Conservation (phyloP, 129 eudicot genomes). For the Tagetes patula region DNA sequence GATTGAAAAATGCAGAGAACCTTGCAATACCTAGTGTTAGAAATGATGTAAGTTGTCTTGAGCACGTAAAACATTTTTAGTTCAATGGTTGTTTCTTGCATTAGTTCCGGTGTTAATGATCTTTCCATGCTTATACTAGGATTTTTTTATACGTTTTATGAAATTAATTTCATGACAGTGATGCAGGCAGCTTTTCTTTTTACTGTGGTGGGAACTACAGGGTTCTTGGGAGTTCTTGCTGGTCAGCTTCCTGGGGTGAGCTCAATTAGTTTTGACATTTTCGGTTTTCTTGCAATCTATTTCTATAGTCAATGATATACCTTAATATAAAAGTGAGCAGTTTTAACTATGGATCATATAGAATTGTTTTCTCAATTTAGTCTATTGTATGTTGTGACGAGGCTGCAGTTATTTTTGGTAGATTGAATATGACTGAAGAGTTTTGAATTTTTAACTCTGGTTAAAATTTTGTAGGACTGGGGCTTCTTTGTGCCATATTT, state of each 20-base stretch:
- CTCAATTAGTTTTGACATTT: constrained; percentile 9
- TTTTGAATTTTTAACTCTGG: constrained; percentile 11
- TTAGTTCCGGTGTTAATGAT: constrained; percentile 5
- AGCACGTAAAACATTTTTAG: neutral
- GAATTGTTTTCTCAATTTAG: constrained; percentile 13
- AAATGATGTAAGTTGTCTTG: constrained; percentile 80
- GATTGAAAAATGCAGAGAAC: constrained; percentile 89
- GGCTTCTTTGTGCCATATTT: constrained; percentile 97
- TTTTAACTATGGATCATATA: neutral
- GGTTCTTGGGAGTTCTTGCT: constrained; percentile 76
- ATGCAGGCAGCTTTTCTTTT: constrained; percentile 99
- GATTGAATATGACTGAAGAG: neutral
- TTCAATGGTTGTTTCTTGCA: constrained; percentile 7
- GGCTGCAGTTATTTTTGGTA: constrained; percentile 18
- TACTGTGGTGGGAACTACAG: constrained; percentile 95
- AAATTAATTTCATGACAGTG: constrained; percentile 78
- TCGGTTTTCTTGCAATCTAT: neutral
- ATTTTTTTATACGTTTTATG: constrained; percentile 32
- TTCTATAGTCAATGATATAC: neutral
- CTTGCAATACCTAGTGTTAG: constrained; percentile 96
- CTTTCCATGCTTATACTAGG: constrained; percentile 1
- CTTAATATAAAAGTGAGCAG: neutral
- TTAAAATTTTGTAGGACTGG: constrained; percentile 70
- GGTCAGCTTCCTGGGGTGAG: constrained; percentile 99
- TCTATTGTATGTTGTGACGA: neutral